Base-by-base conservation (phyloP, 1,284 basidiomycete species). In the Malassezia cuniculi region DNA sequence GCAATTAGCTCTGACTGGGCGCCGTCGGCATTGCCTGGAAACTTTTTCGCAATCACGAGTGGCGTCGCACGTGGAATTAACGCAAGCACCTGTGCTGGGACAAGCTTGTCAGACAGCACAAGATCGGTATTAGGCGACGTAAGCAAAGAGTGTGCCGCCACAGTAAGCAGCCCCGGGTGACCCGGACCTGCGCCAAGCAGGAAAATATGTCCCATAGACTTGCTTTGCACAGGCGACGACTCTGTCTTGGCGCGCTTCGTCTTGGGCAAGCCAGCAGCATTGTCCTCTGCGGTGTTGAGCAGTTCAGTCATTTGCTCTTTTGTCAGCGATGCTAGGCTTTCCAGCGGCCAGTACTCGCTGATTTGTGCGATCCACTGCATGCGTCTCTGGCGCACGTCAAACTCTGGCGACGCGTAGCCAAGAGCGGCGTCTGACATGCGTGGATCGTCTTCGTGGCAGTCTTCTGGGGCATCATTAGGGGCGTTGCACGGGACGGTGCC, bases 71-170 rank as follows among this genome's bases (percentile, higher is more conserved):
- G 45, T 0, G 89, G 89, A 35, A 95, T 84, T n/a, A 94, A 73
- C 0, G 76, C 77, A 19, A 97, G 78, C 12, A 95, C 82, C 10
- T 80, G 78, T 6, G 81, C 75, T 0, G 90, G 90, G 1, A 95
- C 90, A n/a, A 97, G 80, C 65, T 97, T 97, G 72, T 95, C 90
- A 7, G 85, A 84, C 4, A 95, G 76, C 15, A 95, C 81, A 25
- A 94, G 71, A 48, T 89, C 78, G 1, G 86, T 83, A 7, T 78
- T 74, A 11, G 60, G 36, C 8, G 68, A 66, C 3, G 81, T 85
- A 31, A 97, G 75, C 0, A 82, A 78, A 14, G 75, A 75, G 53
- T 83, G 82, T 0, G 87, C 85, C 0, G 87, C 81, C 6, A 85
- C 71, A 1, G 90, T 95, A 31, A 95, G 77, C 9, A 95, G 75